Evolutionary conservation across 2,329 filamentous ascomycete genomes (phyloP), one percentile per base, ranked within the genome.

Genomic region (Cryphonectria japonica): DNA sequence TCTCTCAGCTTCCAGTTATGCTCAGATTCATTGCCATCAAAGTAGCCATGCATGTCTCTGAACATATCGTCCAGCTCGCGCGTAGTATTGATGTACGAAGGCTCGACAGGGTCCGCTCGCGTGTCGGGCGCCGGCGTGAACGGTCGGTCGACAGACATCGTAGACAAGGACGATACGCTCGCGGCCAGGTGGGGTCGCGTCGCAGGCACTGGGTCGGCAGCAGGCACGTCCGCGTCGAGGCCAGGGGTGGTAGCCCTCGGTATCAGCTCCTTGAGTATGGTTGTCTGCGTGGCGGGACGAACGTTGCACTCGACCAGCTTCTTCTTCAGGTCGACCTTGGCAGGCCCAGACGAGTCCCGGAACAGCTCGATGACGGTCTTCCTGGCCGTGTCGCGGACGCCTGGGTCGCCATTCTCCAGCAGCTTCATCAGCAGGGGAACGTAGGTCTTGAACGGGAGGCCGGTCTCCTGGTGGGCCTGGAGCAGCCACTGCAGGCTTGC

Each of bases 1-100:
- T 98, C 95, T 79, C 95, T 88, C 75, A 92, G 91, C 76, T 93
- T 80, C 95, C 95, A 98, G 78, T 98, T 98, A 72, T 93, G 89
- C 78, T 98, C 95, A 0, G 92, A 90, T 82, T 98, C 95, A 78
- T 87, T 93, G 67, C 95, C 95, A 75, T 98, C 94, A 73, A 98
- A 98, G 78, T 87, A 87, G 68, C 86, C 86, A 43, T 91, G 85
- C 93, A 98, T 97, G 43, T 93, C 91, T 74, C 89, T 89, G 78
- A 97, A 90, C 1, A 92, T 89, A 37, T 97, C 94, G 72, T 98
- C 95, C n/a, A 98, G 84, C 78, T 98, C 94, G 76, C 93, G 88
- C 75, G 91, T 86, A 1, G 94, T 95, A 76, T 95, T 93, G 70
- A 97, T 89, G 78, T 95, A 94, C 39, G 92, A 84, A 2, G 95